Evolutionary conservation across 805 yeast species (phyloP).

Genomic region (Yarrowia osloensis): DNA sequence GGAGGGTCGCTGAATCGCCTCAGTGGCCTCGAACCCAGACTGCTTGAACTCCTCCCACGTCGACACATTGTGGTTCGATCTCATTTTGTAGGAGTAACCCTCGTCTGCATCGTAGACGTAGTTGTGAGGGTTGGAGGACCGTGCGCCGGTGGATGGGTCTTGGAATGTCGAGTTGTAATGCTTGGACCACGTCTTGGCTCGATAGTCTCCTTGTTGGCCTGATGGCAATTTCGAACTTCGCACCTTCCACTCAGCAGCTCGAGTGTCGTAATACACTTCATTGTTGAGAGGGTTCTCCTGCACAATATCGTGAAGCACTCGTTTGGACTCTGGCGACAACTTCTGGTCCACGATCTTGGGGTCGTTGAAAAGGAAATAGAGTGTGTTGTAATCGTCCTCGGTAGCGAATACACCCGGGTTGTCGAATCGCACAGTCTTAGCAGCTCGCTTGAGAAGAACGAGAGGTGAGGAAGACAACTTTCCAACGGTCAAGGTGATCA

Average conservation of each 20-base stretch:
- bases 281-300: slow-evolving; percentile 37
- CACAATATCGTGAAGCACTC: slow-evolving; percentile 50
- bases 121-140: slow-evolving; percentile 37
- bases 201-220: slow-evolving; percentile 36
- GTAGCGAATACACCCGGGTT: slow-evolving; percentile 69
- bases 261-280: slow-evolving; percentile 32
- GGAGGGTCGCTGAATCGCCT: background rate
- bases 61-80: background rate
- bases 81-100: slow-evolving; percentile 10
- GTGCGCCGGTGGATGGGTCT: slow-evolving; percentile 39
- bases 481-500: slow-evolving; percentile 58
- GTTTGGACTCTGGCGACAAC: slow-evolving; percentile 70
- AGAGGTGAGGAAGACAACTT: slow-evolving; percentile 50
- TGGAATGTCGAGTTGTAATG: slow-evolving; percentile 38
- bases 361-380: slow-evolving; percentile 67
- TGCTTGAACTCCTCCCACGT: slow-evolving; percentile 21
- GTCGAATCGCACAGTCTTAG: slow-evolving; percentile 64
- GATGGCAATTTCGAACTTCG: slow-evolving; percentile 30
- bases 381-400: slow-evolving; percentile 72
- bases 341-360: slow-evolving; percentile 55
- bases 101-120: slow-evolving; percentile 39
- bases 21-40: slow-evolving; percentile 4
- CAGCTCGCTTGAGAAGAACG: slow-evolving; percentile 62
- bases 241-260: slow-evolving; percentile 28
- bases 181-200: slow-evolving; percentile 40